Conservation (phyloP, 2,329 filamentous ascomycete genomes). For the Claviceps sp. region DNA sequence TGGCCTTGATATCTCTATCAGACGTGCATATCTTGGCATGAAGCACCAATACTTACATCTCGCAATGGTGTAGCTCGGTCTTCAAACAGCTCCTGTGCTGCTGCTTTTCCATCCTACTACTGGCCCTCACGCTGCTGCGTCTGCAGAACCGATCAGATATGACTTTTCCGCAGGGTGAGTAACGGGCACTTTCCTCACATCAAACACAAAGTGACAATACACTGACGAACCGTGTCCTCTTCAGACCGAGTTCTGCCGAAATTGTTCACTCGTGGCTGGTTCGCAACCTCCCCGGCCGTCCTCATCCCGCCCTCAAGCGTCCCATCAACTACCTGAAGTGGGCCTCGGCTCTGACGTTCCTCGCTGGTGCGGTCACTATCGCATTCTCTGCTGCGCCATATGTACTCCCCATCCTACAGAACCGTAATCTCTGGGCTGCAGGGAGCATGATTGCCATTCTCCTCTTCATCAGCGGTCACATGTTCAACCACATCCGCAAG, state of each 20-base stretch:
- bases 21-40: background rate
- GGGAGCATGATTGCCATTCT: conserved; percentile 79
- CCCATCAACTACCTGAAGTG: conserved; percentile 81
- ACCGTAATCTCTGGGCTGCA: conserved; percentile 87
- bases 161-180: conserved; percentile 73
- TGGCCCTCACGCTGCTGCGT: conserved; percentile 62
- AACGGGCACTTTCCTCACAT: background rate
- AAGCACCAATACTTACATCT: background rate
- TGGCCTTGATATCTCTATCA: conserved; percentile 10
- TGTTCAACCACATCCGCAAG: conserved; percentile 98
- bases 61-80: conserved; percentile 51
- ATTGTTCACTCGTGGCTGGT: conserved; percentile 65
- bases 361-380: conserved; percentile 57
- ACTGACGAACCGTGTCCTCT: background rate
- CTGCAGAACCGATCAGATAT: conserved; percentile 59
- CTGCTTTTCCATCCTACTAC: conserved; percentile 75
- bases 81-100: conserved; percentile 88
- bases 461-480: conserved; percentile 89
- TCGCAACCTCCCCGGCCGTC: conserved; percentile 63
- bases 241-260: conserved; percentile 61
- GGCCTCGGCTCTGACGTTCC: conserved; percentile 50
- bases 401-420: conserved; percentile 68
- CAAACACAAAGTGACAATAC: background rate
- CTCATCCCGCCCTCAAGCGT: conserved; percentile 64
- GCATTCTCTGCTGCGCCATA: conserved; percentile 63